Evolutionary conservation across 2,329 filamentous ascomycete species (phyloP).

Genomic region (Scedosporium apiospermum): DNA sequence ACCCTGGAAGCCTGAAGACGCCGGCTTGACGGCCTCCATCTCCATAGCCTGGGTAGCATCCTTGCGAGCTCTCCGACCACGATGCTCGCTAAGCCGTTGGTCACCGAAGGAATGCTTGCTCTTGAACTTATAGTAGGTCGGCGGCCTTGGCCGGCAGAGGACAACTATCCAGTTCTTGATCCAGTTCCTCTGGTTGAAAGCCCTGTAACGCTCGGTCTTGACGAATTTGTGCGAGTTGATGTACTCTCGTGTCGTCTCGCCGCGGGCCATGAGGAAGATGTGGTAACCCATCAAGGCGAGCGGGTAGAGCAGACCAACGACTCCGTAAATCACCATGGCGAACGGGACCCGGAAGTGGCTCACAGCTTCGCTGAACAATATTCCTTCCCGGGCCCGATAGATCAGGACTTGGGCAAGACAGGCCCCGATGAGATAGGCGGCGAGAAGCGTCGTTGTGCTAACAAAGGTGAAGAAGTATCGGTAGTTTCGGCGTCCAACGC

Average conservation of each 20-base stretch:
- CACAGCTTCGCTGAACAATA: constrained; percentile 62
- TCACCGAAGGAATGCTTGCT: constrained; percentile 66
- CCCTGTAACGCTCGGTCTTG: constrained; percentile 82
- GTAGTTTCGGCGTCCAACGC: constrained; percentile 92
- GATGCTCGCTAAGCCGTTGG: constrained; percentile 59
- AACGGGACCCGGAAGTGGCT: constrained; percentile 69
- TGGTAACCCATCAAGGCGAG: constrained; percentile 80
- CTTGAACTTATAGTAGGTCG: constrained; percentile 87
- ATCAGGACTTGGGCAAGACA: constrained; percentile 73
- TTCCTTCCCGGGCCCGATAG: constrained; percentile 53
- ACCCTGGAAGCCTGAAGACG: constrained; percentile 39
- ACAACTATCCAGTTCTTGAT: constrained; percentile 75
- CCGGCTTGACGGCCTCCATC: constrained; percentile 56
- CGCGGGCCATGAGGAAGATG: constrained; percentile 78
- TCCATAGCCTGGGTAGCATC: constrained; percentile 51
- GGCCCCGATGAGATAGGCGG: constrained; percentile 65
- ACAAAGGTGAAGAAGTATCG: constrained; percentile 96
- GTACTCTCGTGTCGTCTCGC: constrained; percentile 93
- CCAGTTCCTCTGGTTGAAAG: constrained; percentile 71
- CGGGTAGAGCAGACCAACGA: constrained; percentile 70
- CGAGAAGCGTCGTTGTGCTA: constrained; percentile 64
- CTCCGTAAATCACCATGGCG: constrained; percentile 77
- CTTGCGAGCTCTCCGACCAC: constrained; percentile 27
- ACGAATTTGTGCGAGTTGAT: constrained; percentile 93
- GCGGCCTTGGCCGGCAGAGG: constrained; percentile 71